These are phyloP conservation scores for Chloris gayana DNA, from an alignment of 176 grass and related monocot species.

Conservation along the genomic window DNA sequence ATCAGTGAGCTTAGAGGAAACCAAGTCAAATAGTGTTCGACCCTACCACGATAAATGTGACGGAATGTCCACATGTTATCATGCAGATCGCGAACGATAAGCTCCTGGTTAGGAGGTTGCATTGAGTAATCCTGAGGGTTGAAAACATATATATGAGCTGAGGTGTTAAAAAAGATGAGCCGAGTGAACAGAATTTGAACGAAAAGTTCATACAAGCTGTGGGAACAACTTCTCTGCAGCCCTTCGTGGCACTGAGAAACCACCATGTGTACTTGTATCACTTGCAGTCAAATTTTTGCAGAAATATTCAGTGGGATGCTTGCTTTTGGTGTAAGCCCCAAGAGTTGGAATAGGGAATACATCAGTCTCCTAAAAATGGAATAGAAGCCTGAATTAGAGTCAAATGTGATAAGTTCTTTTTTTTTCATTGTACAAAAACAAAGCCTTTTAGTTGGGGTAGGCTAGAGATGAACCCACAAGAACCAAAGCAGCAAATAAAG, in stretches of 20 bases:
- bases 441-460: no score
- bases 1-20: constrained; percentile 22
- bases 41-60: constrained; percentile 99
- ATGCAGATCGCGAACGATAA: constrained; percentile 92
- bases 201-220: constrained; percentile 59
- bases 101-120: constrained; percentile 96
- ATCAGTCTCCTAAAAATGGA: constrained; percentile 81
- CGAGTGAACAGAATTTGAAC: neutral
- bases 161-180: neutral
- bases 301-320: constrained; percentile 90
- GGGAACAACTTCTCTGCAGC: constrained; percentile 97
- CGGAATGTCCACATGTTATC: constrained; percentile 98
- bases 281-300: constrained; percentile 95
- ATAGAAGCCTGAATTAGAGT: neutral
- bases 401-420: no score
- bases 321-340: constrained; percentile 73
- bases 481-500: no score
- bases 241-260: constrained; percentile 92
- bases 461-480: no score
- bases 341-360: constrained; percentile 85
- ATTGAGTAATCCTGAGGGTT: constrained; percentile 79
- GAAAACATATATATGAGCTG: constrained; percentile 37
- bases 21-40: constrained; percentile 32
- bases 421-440: neutral
- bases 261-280: constrained; percentile 96